Percentiles rank a stretch among this genome's conserved stretches.
phyloP scores from a whole-genome alignment of 768 basidiomycete species.

The Leucocoprinus birnbaumii region DNA sequence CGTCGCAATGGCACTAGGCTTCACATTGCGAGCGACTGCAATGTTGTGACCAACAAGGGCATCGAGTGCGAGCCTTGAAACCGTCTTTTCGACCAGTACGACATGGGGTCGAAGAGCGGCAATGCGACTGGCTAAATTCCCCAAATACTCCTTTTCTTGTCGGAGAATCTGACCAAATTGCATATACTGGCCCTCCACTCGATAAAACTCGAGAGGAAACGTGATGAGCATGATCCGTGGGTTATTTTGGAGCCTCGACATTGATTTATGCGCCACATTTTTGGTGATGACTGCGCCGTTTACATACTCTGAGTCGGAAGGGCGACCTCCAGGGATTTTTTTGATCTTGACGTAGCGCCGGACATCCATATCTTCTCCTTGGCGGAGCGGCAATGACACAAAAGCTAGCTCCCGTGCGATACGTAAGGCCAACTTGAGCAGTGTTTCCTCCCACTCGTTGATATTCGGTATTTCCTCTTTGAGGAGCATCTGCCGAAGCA shows the following conservation, averaged over 20 bases:
- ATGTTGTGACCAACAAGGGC: constrained; percentile 82
- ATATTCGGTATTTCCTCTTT: constrained; percentile 80
- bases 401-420: constrained; percentile 86
- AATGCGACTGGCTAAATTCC: constrained; percentile 84
- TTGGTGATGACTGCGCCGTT: constrained; percentile 97
- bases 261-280: constrained; percentile 94
- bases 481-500: constrained; percentile 88
- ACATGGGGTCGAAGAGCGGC: constrained; percentile 91
- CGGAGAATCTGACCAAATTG: constrained; percentile 87
- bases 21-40: constrained; percentile 87
- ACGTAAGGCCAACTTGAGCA: constrained; percentile 78
- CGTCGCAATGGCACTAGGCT: constrained; percentile 81
- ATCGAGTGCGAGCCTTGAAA: constrained; percentile 88
- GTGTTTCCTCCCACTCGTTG: constrained; percentile 83
- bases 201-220: constrained; percentile 91
- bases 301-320: constrained; percentile 93
- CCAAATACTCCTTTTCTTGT: constrained; percentile 91
- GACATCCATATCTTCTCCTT: constrained; percentile 94
- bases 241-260: constrained; percentile 79
- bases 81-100: constrained; percentile 88
- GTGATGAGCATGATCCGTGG: constrained; percentile 96
- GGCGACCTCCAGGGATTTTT: constrained; percentile 92
- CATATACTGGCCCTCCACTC: constrained; percentile 90
- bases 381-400: constrained; percentile 61
- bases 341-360: constrained; percentile 97